A percentile compares a stretch with the other conserved stretches of the same genome.
Evolutionary conservation across 2,329 filamentous ascomycete species (phyloP).

Genomic region (Harringtonia lauricola): DNA sequence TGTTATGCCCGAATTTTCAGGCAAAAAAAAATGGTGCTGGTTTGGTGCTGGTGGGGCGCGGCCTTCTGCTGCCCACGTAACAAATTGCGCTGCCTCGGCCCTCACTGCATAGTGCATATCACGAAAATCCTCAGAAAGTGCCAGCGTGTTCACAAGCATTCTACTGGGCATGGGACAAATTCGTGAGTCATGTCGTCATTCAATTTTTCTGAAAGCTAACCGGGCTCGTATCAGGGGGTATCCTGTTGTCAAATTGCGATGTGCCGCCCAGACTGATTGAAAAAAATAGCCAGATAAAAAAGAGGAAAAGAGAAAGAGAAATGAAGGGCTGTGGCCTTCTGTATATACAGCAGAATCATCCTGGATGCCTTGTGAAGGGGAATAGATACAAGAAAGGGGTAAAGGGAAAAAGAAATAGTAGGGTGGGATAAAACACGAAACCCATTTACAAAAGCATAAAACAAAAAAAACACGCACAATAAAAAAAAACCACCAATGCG

Average conservation of each 20-base stretch:
- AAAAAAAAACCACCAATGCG: background rate
- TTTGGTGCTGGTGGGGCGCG: too few relatives aligned
- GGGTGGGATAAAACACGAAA: background rate
- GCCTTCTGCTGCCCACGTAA: background rate
- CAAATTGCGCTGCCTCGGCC: too few relatives aligned
- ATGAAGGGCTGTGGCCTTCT: background rate
- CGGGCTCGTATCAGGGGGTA: background rate
- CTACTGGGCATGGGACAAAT: background rate
- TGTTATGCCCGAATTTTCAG: slow-evolving; percentile 1
- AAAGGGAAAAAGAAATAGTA: background rate
- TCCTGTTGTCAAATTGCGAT: background rate
- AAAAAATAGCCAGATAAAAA: background rate
- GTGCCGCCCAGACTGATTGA: background rate
- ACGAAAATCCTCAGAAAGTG: too few relatives aligned
- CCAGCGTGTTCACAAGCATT: too few relatives aligned
- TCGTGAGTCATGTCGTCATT: background rate
- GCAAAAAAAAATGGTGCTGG: too few relatives aligned
- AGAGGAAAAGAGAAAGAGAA: background rate
- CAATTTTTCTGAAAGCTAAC: background rate
- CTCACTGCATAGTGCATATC: too few relatives aligned
- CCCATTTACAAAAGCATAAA: too few relatives aligned
- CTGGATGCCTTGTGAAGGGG: too few relatives aligned
- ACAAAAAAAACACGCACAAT: too few relatives aligned
- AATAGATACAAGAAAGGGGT: background rate
- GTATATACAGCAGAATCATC: too few relatives aligned